These are phyloP conservation scores for Ophiostoma quercus DNA, from an alignment of 2,329 filamentous ascomycete genomes.

Conservation along the genomic window DNA sequence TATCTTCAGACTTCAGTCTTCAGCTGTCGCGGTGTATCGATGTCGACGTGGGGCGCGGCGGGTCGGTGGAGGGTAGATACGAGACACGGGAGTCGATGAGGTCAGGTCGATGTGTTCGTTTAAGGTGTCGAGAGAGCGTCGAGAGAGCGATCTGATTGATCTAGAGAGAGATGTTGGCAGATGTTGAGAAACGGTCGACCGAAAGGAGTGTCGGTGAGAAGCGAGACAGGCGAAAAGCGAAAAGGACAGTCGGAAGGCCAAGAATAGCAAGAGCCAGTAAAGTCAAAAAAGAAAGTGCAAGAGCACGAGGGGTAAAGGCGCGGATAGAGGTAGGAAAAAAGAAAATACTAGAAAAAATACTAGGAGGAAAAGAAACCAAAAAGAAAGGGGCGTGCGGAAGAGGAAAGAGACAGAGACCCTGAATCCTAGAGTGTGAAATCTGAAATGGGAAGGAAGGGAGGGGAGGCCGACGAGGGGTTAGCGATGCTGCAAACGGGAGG, in stretches of 20 bases:
- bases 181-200: not conserved
- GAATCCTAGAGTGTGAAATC: not conserved
- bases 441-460: conserved; percentile 8
- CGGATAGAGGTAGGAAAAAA: not conserved
- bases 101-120: not conserved
- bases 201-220: not conserved
- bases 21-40: not conserved
- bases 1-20: not conserved
- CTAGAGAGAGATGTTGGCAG: no score
- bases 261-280: not conserved
- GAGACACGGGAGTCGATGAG: not conserved
- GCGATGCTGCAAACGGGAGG: not conserved
- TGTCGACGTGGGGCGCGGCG: conserved; percentile 10
- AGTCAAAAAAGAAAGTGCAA: not conserved
- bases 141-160: not conserved
- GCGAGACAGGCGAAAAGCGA: not conserved
- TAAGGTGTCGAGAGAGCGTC: not conserved
- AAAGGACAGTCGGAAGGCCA: not conserved
- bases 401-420: conserved; percentile 1
- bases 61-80: conserved; percentile 6
- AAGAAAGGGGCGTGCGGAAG: conserved; percentile 1
- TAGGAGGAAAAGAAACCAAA: not conserved
- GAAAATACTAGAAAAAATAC: not conserved
- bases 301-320: conserved; percentile 4
- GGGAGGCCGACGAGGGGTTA: conserved; percentile 7